Base-by-base conservation (phyloP, 306 rosid species). In the Medicago ruthenica region DNA sequence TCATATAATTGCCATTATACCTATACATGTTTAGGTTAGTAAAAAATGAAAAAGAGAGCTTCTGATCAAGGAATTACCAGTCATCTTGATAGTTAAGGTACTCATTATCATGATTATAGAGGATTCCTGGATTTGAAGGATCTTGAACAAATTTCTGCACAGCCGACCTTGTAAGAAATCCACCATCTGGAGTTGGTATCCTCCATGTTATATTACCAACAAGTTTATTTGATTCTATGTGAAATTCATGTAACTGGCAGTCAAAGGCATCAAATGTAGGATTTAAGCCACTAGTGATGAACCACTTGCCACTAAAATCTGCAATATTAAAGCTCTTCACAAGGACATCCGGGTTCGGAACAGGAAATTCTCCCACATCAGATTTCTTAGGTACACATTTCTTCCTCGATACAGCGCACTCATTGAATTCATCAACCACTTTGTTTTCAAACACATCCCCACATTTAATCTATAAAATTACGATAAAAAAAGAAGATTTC, bases 81-180 rank as follows among this genome's bases (percentile, higher is more conserved):
- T 95, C 96, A 84, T 95, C 97, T 84, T 95, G 91, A 84, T 95
- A 90, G 86, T 95, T 93, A 86, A 95, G 97, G 85, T 87, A 95
- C 81, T 90, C 99, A 14, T 92, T 95, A 77, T 92, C 93, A 57
- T 92, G 99, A 83, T 92, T 95, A 86, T 90, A 95, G 40, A 92
- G 96, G 77, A 90, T 75, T 48, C 97, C 98, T 3, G 96, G 96
- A 71, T 87, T 87, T 37, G 75, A 48, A 21, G 93, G 96, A 83
- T 92, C 98, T 86, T 95, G 98, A 34, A 86, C 88, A 67, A 95
- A 95, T 85, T 63, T 95, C 85, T 95, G 98, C 71, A 37, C 16
- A 12, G 97, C 16, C n/a, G 97, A 85, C 82, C 98, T 75, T 42
- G 97, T 84, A 60, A 95, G 73, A 80, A 95, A 95, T 22, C 98